Percentiles rank a stretch among this genome's conserved stretches.
Conservation (phyloP, 306 rosid genomes). For the Hippophae gyantsensis region DNA sequence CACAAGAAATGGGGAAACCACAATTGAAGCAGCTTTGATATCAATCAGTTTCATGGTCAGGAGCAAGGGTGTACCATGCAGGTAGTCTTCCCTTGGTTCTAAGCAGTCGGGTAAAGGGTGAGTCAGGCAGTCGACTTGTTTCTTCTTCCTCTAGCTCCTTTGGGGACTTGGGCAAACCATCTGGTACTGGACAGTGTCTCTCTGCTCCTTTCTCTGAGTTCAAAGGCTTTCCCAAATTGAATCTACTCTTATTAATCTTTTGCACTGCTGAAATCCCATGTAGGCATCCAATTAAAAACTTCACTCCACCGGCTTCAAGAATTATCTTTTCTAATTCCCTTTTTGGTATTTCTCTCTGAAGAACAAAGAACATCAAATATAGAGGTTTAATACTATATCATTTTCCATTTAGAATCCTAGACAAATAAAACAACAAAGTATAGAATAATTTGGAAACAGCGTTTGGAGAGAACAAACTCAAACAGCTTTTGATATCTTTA, state of each 20-base stretch:
- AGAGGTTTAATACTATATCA: too few species aligned
- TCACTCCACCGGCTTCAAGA: conserved; percentile 55
- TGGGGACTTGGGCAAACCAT: conserved; percentile 73
- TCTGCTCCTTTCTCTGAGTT: conserved; percentile 10
- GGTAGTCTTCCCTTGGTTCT: conserved; percentile 64
- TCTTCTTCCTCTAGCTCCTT: conserved; percentile 73
- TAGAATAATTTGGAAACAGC: too few species aligned
- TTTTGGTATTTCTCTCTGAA: conserved; percentile 59
- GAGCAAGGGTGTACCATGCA: conserved; percentile 73
- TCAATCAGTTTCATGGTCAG: conserved; percentile 86
- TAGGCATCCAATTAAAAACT: conserved; percentile 59
- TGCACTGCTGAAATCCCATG: conserved; percentile 48
- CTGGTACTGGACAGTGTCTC: conserved; percentile 51
- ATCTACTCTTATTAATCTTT: conserved; percentile 31
- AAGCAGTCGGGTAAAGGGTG: conserved; percentile 57
- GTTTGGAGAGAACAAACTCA: too few species aligned
- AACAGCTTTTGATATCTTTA: too few species aligned
- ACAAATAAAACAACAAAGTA: too few species aligned
- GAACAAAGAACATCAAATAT: not conserved
- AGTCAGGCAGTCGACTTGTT: conserved; percentile 60
- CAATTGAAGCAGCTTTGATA: not conserved
- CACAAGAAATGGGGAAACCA: not conserved
- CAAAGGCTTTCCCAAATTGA: conserved; percentile 12
- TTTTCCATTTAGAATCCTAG: too few species aligned
- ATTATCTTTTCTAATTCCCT: conserved; percentile 67